Conservation (phyloP, 164 flowering plant species). For the Annona cherimola region DNA sequence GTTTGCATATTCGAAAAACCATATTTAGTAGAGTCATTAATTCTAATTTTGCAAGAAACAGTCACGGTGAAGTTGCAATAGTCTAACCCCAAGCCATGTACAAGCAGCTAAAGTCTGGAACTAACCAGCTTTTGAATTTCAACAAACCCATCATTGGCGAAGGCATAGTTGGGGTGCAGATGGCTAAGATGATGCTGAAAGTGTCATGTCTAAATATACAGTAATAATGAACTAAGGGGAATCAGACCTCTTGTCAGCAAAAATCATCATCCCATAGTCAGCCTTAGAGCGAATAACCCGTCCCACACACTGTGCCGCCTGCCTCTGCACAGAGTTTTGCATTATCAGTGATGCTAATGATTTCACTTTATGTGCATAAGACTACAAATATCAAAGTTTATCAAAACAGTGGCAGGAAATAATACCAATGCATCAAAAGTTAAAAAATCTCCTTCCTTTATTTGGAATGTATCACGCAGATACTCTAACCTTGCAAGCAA, state of each 20-base stretch:
- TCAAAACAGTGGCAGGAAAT: neutral
- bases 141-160: neutral
- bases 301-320: slow-evolving; percentile 99
- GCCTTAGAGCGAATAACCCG: slow-evolving; percentile 97
- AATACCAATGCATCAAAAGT: slow-evolving; percentile 98
- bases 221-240: neutral
- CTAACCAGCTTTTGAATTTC: neutral
- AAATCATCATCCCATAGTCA: slow-evolving; percentile 99
- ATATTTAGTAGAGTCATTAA: no score
- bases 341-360: slow-evolving; percentile 6
- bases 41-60: no score
- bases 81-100: no score
- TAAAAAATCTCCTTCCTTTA: slow-evolving; percentile 96
- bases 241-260: slow-evolving; percentile 93
- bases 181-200: neutral
- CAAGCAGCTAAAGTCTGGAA: no score
- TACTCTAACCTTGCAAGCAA: slow-evolving; percentile 88
- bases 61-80: no score
- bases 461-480: slow-evolving; percentile 93
- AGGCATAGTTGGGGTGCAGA: neutral
- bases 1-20: no score
- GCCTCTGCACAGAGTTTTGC: slow-evolving; percentile 56
- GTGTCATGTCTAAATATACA: neutral
- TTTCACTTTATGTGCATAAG: neutral
- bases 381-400: neutral